A percentile compares a stretch with the other conserved stretches of the same genome.
Conservation (phyloP, 306 rosid species). For the Fragaria vesca region DNA sequence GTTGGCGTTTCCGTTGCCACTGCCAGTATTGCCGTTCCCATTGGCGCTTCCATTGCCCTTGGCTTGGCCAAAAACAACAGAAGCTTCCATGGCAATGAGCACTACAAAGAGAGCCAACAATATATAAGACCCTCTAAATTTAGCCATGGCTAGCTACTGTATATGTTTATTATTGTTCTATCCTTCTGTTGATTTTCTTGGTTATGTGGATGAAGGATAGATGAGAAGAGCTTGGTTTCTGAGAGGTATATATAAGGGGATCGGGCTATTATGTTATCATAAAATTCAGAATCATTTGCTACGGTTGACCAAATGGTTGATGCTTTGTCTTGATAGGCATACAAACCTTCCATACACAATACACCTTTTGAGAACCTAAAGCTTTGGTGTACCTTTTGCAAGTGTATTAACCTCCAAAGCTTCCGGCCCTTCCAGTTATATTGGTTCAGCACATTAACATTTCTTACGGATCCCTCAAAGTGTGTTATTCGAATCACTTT, state of each 20-base stretch:
- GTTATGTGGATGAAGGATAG: background rate
- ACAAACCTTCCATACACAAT: background rate
- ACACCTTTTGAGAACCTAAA: background rate
- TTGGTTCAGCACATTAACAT: background rate
- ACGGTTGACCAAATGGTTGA: background rate
- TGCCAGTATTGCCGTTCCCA: background rate
- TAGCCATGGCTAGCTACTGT: background rate
- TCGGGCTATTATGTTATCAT: background rate
- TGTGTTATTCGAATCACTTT: background rate
- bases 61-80: background rate
- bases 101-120: conserved; percentile 1
- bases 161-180: background rate
- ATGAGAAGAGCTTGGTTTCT: background rate
- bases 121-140: background rate
- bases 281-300: background rate
- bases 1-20: background rate
- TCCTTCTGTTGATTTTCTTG: background rate
- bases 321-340: background rate
- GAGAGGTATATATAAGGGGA: background rate
- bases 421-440: background rate
- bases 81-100: conserved; percentile 1
- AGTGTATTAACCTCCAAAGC: background rate
- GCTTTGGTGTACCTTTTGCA: background rate
- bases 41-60: background rate
- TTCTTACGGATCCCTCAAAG: background rate